A percentile compares a stretch with the other conserved stretches of the same genome.
These are phyloP conservation scores for Ophiostoma sp. DNA, from an alignment of 2,329 filamentous ascomycete genomes.

Conservation along the genomic window DNA sequence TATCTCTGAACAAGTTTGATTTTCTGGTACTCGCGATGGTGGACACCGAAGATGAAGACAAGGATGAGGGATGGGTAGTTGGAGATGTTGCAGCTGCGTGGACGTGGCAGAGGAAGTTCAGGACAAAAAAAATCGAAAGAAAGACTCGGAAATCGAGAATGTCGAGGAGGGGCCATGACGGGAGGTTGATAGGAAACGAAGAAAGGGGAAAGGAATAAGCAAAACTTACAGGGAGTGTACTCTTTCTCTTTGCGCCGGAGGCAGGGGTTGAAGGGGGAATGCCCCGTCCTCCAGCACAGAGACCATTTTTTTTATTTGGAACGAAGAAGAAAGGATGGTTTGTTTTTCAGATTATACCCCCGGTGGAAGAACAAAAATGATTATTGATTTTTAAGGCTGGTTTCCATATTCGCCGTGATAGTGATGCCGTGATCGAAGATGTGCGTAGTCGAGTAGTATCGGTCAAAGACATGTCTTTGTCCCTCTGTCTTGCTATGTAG, in stretches of 20 bases:
- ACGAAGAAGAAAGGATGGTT: constrained; percentile 24
- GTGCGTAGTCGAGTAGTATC: background rate
- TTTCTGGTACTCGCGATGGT: constrained; percentile 31
- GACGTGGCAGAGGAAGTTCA: background rate
- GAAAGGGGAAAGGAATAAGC: constrained; percentile 2
- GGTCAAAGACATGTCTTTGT: background rate
- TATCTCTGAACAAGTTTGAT: constrained; percentile 29
- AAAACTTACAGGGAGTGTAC: constrained; percentile 8
- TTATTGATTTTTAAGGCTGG: background rate
- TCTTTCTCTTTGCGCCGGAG: background rate
- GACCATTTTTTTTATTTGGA: constrained; percentile 18
- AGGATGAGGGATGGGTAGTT: constrained; percentile 20
- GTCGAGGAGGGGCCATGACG: constrained; percentile 6
- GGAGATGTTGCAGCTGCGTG: constrained; percentile 17
- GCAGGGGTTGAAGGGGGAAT: background rate
- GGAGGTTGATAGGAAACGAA: constrained; percentile 23
- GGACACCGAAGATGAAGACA: constrained; percentile 27
- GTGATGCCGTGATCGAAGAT: background rate
- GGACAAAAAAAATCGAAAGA: constrained; percentile 5
- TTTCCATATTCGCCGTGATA: background rate
- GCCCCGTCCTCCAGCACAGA: background rate
- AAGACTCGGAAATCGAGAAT: background rate
- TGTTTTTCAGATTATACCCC: constrained; percentile 28
- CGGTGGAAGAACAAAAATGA: constrained; percentile 21
- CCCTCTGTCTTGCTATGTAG: background rate